Conservation (phyloP, 2,329 filamentous ascomycete genomes). For the Neophaeococcomyces aloes region DNA sequence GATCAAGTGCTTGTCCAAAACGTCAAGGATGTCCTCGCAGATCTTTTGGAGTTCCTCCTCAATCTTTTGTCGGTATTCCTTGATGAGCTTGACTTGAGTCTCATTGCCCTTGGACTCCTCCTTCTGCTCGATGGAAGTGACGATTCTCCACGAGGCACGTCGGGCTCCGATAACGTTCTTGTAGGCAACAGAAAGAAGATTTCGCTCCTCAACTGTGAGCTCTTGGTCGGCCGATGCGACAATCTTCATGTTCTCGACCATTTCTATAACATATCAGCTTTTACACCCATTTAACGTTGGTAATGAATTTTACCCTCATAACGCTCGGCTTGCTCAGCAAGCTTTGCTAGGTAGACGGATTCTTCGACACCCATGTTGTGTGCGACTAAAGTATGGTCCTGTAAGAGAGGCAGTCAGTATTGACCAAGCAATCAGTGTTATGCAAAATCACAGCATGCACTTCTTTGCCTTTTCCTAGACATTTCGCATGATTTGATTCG, state of each 20-base stretch:
- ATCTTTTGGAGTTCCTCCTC: constrained; percentile 94
- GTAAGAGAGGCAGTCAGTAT: constrained; percentile 1
- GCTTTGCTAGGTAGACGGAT: constrained; percentile 98
- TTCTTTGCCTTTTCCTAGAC: background rate
- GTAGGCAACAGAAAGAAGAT: constrained; percentile 94
- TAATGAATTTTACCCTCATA: constrained; percentile 75
- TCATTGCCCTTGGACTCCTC: constrained; percentile 98
- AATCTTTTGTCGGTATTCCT: constrained; percentile 98
- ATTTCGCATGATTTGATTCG: background rate
- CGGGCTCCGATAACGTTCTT: constrained; percentile 97
- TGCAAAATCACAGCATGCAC: constrained; percentile 1
- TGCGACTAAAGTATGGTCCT: constrained; percentile 16
- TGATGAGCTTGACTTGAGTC: constrained; percentile 79
- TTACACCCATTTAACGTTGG: constrained; percentile 14
- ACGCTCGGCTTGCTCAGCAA: constrained; percentile 99
- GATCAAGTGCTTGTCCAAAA: constrained; percentile 88
- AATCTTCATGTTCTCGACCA: constrained; percentile 99
- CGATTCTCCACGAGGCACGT: constrained; percentile 96
- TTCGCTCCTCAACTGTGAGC: constrained; percentile 87
- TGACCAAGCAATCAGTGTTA: background rate
- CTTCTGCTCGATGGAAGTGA: constrained; percentile 98
- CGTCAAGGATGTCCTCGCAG: constrained; percentile 93
- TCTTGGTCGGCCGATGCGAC: constrained; percentile 80
- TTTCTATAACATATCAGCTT: constrained; percentile 52
- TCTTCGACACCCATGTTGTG: constrained; percentile 97